phyloP scores from a whole-genome alignment of 176 grass and related monocot genomes.

The Triticum dicoccoides region DNA sequence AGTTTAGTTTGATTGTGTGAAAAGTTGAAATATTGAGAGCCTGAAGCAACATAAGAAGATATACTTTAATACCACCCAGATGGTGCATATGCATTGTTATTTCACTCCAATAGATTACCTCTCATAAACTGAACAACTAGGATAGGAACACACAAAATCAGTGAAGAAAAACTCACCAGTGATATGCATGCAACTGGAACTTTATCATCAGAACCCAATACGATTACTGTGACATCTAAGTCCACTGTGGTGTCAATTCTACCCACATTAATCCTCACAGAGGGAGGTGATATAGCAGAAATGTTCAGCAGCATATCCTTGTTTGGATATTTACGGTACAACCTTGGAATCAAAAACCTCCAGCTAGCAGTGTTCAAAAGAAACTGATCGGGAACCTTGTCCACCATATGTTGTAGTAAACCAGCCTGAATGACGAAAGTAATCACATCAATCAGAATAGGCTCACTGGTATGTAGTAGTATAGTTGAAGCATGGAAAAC shows the following conservation, averaged over 20 bases:
- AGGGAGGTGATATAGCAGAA: conserved; percentile 71
- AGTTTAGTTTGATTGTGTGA: not conserved
- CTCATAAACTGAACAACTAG: conserved; percentile 4
- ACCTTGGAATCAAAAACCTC: conserved; percentile 77
- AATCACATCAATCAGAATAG: conserved; percentile 16
- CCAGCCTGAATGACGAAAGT: conserved; percentile 60
- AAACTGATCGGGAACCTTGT: conserved; percentile 75
- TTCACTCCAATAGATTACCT: not conserved
- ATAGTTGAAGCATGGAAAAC: not conserved
- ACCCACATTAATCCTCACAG: conserved; percentile 58
- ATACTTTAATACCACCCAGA: conserved; percentile 14
- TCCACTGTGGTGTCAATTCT: conserved; percentile 64
- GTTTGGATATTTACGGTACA: conserved; percentile 72
- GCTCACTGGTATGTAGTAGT: not conserved
- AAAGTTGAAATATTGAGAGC: not conserved
- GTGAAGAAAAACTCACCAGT: conserved; percentile 48
- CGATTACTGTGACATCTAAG: conserved; percentile 61
- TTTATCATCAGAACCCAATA: conserved; percentile 55
- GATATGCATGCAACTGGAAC: conserved; percentile 84
- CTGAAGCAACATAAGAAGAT: not conserved
- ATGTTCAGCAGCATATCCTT: conserved; percentile 80
- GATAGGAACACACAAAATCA: conserved; percentile 4
- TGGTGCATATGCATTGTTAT: not conserved
- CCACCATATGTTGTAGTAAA: conserved; percentile 66
- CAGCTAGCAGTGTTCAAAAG: conserved; percentile 87